Conservation (phyloP, 176 grass and related monocot species). For the Lolium perenne region DNA sequence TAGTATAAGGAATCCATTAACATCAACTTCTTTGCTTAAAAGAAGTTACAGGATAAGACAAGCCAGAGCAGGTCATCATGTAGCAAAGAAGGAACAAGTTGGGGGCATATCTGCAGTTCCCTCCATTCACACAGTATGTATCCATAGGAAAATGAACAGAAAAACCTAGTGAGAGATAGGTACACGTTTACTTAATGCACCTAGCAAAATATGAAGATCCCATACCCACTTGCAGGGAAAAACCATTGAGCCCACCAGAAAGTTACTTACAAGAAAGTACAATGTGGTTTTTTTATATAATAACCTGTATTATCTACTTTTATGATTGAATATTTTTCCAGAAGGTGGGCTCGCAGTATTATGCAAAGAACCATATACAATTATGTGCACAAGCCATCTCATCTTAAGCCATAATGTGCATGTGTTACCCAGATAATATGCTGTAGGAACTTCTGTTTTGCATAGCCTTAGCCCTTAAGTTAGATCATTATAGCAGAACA, state of each 20-base stretch:
- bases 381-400: not conserved
- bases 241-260: not conserved
- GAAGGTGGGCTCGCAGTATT: not conserved
- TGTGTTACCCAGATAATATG: not conserved
- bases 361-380: slow-evolving; percentile 16
- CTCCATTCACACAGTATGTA: slow-evolving; percentile 38
- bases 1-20: slow-evolving; percentile 21
- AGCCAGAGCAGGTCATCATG: slow-evolving; percentile 35
- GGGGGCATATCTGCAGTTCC: not conserved
- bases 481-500: not conserved
- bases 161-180: not conserved
- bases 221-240: not conserved
- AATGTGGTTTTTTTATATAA: not conserved
- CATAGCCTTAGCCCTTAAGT: slow-evolving; percentile 15
- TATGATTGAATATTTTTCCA: not conserved
- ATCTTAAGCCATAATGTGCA: not conserved
- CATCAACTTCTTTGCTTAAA: slow-evolving; percentile 15
- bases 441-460: not conserved
- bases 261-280: slow-evolving; percentile 6
- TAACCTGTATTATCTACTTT: not conserved
- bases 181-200: slow-evolving; percentile 13
- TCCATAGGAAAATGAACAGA: not conserved
- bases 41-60: slow-evolving; percentile 34
- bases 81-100: slow-evolving; percentile 22
- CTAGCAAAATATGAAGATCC: slow-evolving; percentile 10